These are phyloP conservation scores for Hyaloscypha hepaticicola DNA, from an alignment of 495 filamentous ascomycete genomes.

Conservation along the genomic window DNA sequence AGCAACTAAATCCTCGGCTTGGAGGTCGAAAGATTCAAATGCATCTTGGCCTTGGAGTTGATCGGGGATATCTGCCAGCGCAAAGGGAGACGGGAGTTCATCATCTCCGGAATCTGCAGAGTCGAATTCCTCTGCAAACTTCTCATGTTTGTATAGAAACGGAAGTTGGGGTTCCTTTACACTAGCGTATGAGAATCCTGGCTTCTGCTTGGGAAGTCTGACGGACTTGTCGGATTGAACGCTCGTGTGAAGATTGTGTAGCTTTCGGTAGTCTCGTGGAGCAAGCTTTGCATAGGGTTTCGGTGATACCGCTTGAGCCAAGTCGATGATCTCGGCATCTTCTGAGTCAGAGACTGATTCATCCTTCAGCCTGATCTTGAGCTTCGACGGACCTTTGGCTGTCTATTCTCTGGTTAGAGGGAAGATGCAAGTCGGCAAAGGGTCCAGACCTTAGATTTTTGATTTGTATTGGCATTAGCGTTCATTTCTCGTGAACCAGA, in stretches of 20 bases:
- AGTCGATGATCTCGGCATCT: slow-evolving; percentile 37
- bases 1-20: neutral
- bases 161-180: slow-evolving; percentile 24
- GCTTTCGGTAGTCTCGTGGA: slow-evolving; percentile 33
- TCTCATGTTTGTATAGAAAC: slow-evolving; percentile 12
- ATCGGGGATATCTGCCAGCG: neutral
- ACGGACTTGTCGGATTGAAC: slow-evolving; percentile 15
- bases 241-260: slow-evolving; percentile 38
- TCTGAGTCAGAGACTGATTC: slow-evolving; percentile 24
- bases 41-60: neutral
- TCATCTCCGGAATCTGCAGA: slow-evolving; percentile 29
- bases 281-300: slow-evolving; percentile 27
- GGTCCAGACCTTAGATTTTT: neutral
- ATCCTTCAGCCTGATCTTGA: slow-evolving; percentile 5
- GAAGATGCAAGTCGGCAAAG: neutral
- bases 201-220: slow-evolving; percentile 36
- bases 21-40: neutral
- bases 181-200: slow-evolving; percentile 33
- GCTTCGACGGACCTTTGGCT: neutral
- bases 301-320: slow-evolving; percentile 32
- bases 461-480: neutral
- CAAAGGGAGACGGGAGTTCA: slow-evolving; percentile 44
- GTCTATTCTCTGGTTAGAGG: neutral
- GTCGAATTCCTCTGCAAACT: neutral
- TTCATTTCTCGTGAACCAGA: neutral